Conservation (phyloP, 2,329 filamentous ascomycete species). For the Penicillium digitatum region DNA sequence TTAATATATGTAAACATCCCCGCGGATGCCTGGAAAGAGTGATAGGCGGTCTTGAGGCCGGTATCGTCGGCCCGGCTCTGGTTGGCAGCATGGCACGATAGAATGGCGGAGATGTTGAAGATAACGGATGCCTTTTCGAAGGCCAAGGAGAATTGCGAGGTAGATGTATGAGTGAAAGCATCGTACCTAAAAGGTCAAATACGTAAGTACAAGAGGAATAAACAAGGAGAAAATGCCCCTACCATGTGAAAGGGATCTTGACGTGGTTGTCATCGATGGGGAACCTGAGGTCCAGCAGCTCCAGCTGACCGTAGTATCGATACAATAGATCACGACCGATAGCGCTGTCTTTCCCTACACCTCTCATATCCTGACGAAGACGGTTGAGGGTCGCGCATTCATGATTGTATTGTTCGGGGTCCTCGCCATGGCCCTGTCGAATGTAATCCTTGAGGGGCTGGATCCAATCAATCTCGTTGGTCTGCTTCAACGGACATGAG, state of each 20-base stretch:
- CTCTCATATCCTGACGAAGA: constrained; percentile 95
- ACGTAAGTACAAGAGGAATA: not conserved
- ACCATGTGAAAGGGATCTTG: constrained; percentile 99
- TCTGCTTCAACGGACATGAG: constrained; percentile 84
- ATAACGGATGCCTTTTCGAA: constrained; percentile 99
- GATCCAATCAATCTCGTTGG: constrained; percentile 98
- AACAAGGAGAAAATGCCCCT: constrained; percentile 31
- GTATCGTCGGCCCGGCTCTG: constrained; percentile 90
- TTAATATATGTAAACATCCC: constrained; percentile 99
- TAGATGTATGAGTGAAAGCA: constrained; percentile 98
- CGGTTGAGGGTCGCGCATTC: constrained; percentile 94
- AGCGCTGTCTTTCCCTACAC: constrained; percentile 92
- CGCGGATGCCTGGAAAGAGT: constrained; percentile 95
- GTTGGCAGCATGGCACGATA: constrained; percentile 90
- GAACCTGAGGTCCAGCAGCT: constrained; percentile 88
- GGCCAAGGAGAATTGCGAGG: constrained; percentile 89
- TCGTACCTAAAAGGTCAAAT: constrained; percentile 67
- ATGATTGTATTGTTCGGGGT: constrained; percentile 90
- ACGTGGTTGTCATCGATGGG: constrained; percentile 98
- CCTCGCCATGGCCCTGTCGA: constrained; percentile 87
- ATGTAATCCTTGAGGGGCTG: constrained; percentile 90
- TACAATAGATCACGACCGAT: constrained; percentile 91
- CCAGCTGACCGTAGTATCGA: constrained; percentile 94
- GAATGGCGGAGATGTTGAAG: constrained; percentile 96
- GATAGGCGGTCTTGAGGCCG: constrained; percentile 92